Percentiles rank a stretch among this genome's conserved stretches.
phyloP scores from a whole-genome alignment of 192 early-diverging fungal genomes.

The Chytriomyces sp. region DNA sequence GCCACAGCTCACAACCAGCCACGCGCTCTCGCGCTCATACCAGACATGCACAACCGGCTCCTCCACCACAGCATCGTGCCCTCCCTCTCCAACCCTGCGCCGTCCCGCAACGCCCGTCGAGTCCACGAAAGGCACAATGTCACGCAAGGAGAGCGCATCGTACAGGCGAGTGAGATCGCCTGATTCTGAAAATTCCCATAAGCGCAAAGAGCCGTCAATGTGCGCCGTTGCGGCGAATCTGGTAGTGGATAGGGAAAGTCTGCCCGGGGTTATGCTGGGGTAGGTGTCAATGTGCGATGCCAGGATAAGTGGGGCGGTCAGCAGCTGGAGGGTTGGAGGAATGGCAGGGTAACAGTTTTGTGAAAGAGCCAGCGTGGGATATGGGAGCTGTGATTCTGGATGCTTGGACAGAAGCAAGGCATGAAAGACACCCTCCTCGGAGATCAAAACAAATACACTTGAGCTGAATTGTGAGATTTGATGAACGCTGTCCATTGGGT shows the following conservation, averaged over 20 bases:
- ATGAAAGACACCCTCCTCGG: neutral
- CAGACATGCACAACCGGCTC: neutral
- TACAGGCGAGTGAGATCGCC: neutral
- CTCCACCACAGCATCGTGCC: neutral
- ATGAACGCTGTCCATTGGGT: neutral
- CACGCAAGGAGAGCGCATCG: neutral
- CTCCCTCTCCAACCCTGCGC: neutral
- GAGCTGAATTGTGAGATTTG: too few species aligned
- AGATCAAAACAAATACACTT: neutral
- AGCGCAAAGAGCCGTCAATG: neutral
- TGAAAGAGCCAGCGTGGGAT: neutral
- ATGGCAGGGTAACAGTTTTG: too few species aligned
- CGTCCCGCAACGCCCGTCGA: neutral
- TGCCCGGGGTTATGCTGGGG: too few species aligned
- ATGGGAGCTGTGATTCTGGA: neutral
- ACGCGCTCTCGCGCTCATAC: too few species aligned
- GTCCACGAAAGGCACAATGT: neutral
- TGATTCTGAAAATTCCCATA: neutral
- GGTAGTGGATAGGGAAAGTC: neutral
- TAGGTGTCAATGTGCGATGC: neutral
- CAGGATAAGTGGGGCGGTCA: neutral
- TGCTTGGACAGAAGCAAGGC: neutral
- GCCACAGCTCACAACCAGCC: conserved; percentile 6
- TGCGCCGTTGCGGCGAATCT: neutral
- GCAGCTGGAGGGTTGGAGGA: neutral